Percentiles rank a stretch among this genome's conserved stretches.
Conservation (phyloP, 495 filamentous ascomycete genomes). For the Aspergillus saccharolyticus region DNA sequence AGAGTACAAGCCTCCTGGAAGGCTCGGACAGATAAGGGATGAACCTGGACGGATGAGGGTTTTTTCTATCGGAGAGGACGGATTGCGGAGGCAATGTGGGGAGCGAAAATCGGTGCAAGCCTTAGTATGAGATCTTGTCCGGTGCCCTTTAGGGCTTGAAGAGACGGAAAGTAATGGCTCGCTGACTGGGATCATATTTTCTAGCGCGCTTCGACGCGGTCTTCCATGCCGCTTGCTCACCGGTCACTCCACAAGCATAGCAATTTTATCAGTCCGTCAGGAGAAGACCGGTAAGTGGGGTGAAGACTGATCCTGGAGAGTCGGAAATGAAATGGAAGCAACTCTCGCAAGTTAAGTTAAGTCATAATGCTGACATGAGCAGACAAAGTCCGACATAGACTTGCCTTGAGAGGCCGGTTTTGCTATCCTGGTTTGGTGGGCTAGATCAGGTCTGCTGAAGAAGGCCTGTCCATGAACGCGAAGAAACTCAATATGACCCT, state of each 20-base stretch:
- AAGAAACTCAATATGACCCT: neutral
- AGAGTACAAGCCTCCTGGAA: slow-evolving; percentile 12
- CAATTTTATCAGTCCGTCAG: neutral
- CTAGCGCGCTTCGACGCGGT: slow-evolving; percentile 20
- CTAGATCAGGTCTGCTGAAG: neutral
- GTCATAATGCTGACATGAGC: neutral
- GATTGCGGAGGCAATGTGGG: too few relatives aligned
- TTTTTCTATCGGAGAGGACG: neutral
- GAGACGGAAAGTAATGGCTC: neutral
- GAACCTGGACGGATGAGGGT: neutral
- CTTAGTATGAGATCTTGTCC: neutral
- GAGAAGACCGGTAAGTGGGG: slow-evolving; percentile 6
- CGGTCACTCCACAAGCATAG: slow-evolving; percentile 10
- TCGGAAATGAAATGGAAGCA: neutral
- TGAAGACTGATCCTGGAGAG: neutral
- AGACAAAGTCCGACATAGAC: too few relatives aligned
- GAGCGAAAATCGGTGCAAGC: too few relatives aligned
- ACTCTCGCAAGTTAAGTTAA: too few relatives aligned
- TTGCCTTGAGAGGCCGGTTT: neutral
- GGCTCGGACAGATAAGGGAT: slow-evolving; percentile 7
- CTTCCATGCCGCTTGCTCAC: slow-evolving; percentile 15
- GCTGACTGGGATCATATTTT: slow-evolving; percentile 16
- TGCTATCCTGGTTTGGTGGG: neutral
- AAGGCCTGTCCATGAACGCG: neutral
- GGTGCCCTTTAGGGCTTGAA: neutral